Base-by-base conservation (phyloP, 176 grass and related monocot species). In the Cymbopogon citratus region DNA sequence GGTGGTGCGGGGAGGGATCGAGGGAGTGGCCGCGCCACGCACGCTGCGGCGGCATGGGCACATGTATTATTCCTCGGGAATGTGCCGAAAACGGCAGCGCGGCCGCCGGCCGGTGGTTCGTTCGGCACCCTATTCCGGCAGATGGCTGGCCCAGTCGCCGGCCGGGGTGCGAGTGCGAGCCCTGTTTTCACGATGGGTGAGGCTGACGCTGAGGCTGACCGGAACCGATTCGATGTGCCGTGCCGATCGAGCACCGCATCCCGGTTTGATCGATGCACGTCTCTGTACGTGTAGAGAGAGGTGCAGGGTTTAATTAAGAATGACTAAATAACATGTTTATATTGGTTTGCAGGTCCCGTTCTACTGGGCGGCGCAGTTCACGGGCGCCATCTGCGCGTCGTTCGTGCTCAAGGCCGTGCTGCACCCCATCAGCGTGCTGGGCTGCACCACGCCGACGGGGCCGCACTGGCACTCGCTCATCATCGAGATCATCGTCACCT, bases 281-380 rank as follows among this genome's bases (percentile, higher is more conserved):
- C 46, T 18, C 46, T 49, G 15, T 41, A 6, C 8, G 7, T 48
- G 45, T 6, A 16, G 5, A 46, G 12, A 15, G 12, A 15, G 13
- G 14, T 19, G 12, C 51, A 15, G 48, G 51, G 51, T 56, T 54
- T 54, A 54, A 54, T 21, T 9, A 56, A 56, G 19, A 56, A 56
- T 56, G 19, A 21, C 6, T 8, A 48, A 3, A 33, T 33, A 33
- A 33, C 31, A 36, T 36, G 34, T 36, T 36, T 57, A 5, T 3
- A 5, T 5, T 24, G 34, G 0, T 1, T 5, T 78, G 87, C 86
- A 99, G 96, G 96, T 99, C 1, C 96, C 96, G 3, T 99, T 99
- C 85, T 99, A 99, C 87, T 93, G 91, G 91, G 88, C 91, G 44
- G 83, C 96, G 85, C 96, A 99, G 86, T 85, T 93, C 87, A 88